Evolutionary conservation across 169 alveolate genomes (phyloP).

Genomic region (Plasmodium gonderi): DNA sequence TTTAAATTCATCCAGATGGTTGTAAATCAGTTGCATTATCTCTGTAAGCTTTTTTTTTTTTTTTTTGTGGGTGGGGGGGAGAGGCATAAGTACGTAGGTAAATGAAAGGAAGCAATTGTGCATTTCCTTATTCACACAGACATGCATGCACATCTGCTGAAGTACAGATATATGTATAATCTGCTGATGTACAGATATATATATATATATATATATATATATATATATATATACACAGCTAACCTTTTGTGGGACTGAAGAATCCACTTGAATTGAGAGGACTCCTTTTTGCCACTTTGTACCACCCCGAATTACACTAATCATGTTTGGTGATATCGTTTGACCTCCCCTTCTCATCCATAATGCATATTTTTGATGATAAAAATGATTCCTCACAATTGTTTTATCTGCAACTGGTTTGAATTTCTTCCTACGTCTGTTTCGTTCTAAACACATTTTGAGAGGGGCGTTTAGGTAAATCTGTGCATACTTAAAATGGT

Average conservation of each 20-base stretch:
- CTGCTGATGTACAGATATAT: too few relatives aligned
- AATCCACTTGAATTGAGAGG: constrained; percentile 36
- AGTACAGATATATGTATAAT: background rate
- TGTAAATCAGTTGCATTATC: background rate
- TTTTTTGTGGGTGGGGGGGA: background rate
- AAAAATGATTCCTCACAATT: constrained; percentile 36
- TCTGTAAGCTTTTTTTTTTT: constrained; percentile 3
- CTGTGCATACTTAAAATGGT: constrained; percentile 28
- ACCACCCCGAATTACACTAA: constrained; percentile 12
- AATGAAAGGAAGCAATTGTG: background rate
- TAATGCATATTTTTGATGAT: constrained; percentile 51
- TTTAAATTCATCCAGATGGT: background rate
- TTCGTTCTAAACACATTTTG: constrained; percentile 13
- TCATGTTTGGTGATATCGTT: background rate
- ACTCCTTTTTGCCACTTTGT: constrained; percentile 41
- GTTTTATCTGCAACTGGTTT: constrained; percentile 36
- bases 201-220: background rate
- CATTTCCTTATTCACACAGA: background rate
- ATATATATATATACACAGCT: background rate
- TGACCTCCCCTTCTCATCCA: background rate
- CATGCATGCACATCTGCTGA: background rate
- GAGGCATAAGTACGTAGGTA: background rate
- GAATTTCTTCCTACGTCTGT: constrained; percentile 36
- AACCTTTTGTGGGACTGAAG: constrained; percentile 12
- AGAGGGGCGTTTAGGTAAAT: constrained; percentile 26